Evolutionary conservation across 1,284 basidiomycete species (phyloP).

Genomic region (Apiotrichum domesticum): DNA sequence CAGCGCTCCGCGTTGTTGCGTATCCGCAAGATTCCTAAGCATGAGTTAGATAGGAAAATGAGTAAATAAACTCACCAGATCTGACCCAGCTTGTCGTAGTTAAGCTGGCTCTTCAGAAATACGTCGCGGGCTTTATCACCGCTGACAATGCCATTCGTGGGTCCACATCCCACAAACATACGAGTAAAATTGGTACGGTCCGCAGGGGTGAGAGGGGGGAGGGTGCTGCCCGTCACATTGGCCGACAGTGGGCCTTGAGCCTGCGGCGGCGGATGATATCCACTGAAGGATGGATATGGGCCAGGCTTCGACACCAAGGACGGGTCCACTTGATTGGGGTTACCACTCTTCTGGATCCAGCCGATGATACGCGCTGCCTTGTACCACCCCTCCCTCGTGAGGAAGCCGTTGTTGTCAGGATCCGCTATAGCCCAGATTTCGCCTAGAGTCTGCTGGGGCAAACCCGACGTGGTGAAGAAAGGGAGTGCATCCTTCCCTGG

Average conservation of each 20-base stretch:
- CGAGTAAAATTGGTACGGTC: slow-evolving; percentile 77
- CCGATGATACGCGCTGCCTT: slow-evolving; percentile 84
- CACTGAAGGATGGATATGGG: slow-evolving; percentile 72
- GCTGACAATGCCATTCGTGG: slow-evolving; percentile 66
- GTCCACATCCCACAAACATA: slow-evolving; percentile 68
- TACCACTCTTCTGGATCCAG: slow-evolving; percentile 74
- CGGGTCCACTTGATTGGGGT: slow-evolving; percentile 24
- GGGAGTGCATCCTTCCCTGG: slow-evolving; percentile 78
- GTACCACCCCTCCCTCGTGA: slow-evolving; percentile 78
- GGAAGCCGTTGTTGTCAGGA: slow-evolving; percentile 83
- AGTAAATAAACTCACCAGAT: slow-evolving; percentile 65
- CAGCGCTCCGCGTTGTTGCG: slow-evolving; percentile 80
- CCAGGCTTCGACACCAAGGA: slow-evolving; percentile 53
- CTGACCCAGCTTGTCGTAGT: slow-evolving; percentile 81
- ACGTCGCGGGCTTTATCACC: slow-evolving; percentile 88
- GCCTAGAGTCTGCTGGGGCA: slow-evolving; percentile 70
- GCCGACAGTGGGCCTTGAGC: slow-evolving; percentile 46
- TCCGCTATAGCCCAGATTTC: slow-evolving; percentile 94
- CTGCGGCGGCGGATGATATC: slow-evolving; percentile 52
- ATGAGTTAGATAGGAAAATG: neutral
- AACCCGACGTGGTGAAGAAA: slow-evolving; percentile 70
- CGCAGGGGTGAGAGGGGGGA: slow-evolving; percentile 65
- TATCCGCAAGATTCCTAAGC: slow-evolving; percentile 84
- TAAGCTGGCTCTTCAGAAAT: slow-evolving; percentile 87
- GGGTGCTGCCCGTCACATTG: slow-evolving; percentile 18